These are phyloP conservation scores for Colletotrichum lini DNA, from an alignment of 2,329 filamentous ascomycete species.

Conservation along the genomic window DNA sequence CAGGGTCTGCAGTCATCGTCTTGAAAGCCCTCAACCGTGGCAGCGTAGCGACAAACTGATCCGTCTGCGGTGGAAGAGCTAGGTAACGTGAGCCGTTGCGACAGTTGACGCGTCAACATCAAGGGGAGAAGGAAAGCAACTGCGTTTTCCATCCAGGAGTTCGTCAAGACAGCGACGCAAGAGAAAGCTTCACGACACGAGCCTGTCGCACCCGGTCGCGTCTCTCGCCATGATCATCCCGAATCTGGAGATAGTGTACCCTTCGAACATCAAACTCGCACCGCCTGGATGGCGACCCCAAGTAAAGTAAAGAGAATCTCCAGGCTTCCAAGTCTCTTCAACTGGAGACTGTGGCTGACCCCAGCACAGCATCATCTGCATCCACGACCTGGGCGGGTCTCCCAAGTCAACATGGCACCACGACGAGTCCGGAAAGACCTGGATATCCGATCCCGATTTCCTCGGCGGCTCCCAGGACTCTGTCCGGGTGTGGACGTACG, in stretches of 20 bases:
- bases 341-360: slow-evolving; percentile 41
- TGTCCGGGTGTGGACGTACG: slow-evolving; percentile 45
- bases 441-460: slow-evolving; percentile 47
- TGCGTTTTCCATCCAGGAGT: neutral
- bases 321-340: neutral
- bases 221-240: slow-evolving; percentile 31
- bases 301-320: slow-evolving; percentile 18
- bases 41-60: slow-evolving; percentile 4
- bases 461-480: slow-evolving; percentile 40
- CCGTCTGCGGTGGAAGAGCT: neutral
- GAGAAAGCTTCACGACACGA: neutral
- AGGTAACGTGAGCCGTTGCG: neutral
- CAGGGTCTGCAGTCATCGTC: slow-evolving; percentile 19
- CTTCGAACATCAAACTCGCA: neutral
- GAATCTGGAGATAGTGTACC: slow-evolving; percentile 40
- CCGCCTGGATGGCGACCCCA: slow-evolving; percentile 31
- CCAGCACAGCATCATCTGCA: slow-evolving; percentile 44
- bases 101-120: neutral
- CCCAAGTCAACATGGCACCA: slow-evolving; percentile 45
- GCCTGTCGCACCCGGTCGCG: too few species aligned
- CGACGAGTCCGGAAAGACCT: slow-evolving; percentile 45
- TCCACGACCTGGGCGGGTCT: slow-evolving; percentile 45
- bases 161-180: neutral
- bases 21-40: slow-evolving; percentile 1
- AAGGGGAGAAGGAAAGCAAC: neutral